phyloP scores from a whole-genome alignment of 1,139 yeast genomes.

The Suhomyces guaymorum region DNA sequence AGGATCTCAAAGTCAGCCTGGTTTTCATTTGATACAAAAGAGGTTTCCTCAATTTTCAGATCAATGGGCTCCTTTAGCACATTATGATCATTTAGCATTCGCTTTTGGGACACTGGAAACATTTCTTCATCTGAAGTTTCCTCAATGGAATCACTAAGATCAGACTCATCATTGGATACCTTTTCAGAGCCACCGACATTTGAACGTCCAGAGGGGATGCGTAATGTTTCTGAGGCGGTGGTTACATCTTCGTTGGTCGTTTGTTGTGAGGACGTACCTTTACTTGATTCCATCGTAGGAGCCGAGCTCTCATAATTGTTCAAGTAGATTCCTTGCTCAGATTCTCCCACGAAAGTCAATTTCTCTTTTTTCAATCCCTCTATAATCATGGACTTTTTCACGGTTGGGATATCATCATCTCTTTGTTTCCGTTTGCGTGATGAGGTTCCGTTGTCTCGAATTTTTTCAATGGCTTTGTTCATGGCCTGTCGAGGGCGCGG shows the following conservation, averaged over 20 bases:
- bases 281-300: constrained; percentile 16
- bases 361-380: constrained; percentile 11
- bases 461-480: constrained; percentile 1
- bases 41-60: background rate
- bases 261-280: too few relatives aligned
- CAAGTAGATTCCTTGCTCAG: constrained; percentile 12
- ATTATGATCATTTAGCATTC: background rate
- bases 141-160: too few relatives aligned
- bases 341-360: constrained; percentile 12
- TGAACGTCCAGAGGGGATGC: too few relatives aligned
- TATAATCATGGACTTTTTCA: constrained; percentile 15
- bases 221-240: too few relatives aligned
- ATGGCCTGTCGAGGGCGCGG: too few relatives aligned
- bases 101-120: constrained; percentile 1
- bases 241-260: too few relatives aligned
- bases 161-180: background rate
- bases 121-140: background rate
- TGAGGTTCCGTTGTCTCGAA: background rate
- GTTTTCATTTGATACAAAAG: too few relatives aligned
- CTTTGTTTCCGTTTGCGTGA: constrained; percentile 13
- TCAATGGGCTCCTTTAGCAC: background rate
- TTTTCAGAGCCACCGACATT: too few relatives aligned
- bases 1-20: too few relatives aligned
- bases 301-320: constrained; percentile 19
- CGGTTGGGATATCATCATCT: constrained; percentile 11